Evolutionary conservation across 2,329 filamentous ascomycete genomes (phyloP).

Genomic region (Apiospora sp.): DNA sequence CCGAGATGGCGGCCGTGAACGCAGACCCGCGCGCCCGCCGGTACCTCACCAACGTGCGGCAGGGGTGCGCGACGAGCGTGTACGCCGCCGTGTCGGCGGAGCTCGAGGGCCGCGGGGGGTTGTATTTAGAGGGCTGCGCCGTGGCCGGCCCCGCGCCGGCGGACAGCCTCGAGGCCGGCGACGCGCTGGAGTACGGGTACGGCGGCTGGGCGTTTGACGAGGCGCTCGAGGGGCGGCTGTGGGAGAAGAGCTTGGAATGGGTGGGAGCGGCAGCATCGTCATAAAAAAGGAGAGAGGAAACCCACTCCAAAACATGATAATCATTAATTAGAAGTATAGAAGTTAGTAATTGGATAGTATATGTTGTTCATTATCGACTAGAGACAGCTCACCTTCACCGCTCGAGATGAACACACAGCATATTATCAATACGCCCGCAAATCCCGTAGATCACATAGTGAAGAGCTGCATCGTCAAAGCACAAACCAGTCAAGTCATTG

Average conservation of each 20-base stretch:
- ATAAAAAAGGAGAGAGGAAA: too few species aligned
- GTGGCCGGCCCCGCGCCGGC: constrained; percentile 42
- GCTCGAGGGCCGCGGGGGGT: constrained; percentile 50
- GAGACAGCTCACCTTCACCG: background rate
- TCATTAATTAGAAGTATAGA: too few species aligned
- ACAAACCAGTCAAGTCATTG: background rate
- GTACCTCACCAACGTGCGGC: constrained; percentile 45
- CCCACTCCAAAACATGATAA: background rate
- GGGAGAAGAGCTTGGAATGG: constrained; percentile 40
- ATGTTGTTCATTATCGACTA: background rate
- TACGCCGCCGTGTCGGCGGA: constrained; percentile 50
- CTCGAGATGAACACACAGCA: background rate
- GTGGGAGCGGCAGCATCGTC: background rate
- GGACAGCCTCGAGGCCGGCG: constrained; percentile 31
- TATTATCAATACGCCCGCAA: background rate
- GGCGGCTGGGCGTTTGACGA: constrained; percentile 45
- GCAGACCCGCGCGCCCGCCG: constrained; percentile 28
- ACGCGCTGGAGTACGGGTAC: constrained; percentile 37
- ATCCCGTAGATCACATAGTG: background rate
- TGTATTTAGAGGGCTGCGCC: constrained; percentile 51
- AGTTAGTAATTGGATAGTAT: background rate
- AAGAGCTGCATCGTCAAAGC: background rate
- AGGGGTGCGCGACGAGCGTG: constrained; percentile 55
- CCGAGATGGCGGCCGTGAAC: constrained; percentile 31
- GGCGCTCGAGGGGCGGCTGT: constrained; percentile 49